Evolutionary conservation across 257 asterid genomes (phyloP).

Genomic region (Solanum piurae): DNA sequence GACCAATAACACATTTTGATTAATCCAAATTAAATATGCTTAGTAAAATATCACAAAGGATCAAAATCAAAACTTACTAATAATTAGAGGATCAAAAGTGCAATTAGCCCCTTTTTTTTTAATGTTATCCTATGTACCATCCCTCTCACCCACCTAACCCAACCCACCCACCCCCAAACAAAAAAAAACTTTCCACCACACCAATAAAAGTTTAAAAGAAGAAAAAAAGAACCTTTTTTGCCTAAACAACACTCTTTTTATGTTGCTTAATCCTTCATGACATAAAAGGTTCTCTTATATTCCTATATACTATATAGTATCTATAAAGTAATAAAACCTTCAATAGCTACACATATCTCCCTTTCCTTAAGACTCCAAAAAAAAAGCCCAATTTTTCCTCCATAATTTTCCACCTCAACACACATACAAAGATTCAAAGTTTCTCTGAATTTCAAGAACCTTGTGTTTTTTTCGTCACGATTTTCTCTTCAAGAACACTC

Average conservation of each 20-base stretch:
- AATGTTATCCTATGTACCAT: not conserved
- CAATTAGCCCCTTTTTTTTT: not conserved
- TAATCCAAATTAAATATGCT: not conserved
- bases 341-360: not conserved
- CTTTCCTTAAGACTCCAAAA: not conserved
- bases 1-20: not conserved
- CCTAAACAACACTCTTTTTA: not conserved
- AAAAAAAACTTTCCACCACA: not conserved
- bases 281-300: not conserved
- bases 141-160: not conserved
- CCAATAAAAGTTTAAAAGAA: not conserved
- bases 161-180: not conserved
- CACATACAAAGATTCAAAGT: not conserved
- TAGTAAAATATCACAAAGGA: not conserved
- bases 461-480: not conserved
- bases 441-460: not conserved
- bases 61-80: not conserved
- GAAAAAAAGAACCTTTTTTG: not conserved
- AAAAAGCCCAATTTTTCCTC: not conserved
- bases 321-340: not conserved
- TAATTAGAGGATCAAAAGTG: not conserved
- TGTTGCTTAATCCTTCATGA: not conserved
- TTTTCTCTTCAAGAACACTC: not conserved
- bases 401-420: not conserved
- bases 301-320: not conserved